These are phyloP conservation scores for Tanacetum coccineum DNA, from an alignment of 129 eudicot genomes.

Conservation along the genomic window DNA sequence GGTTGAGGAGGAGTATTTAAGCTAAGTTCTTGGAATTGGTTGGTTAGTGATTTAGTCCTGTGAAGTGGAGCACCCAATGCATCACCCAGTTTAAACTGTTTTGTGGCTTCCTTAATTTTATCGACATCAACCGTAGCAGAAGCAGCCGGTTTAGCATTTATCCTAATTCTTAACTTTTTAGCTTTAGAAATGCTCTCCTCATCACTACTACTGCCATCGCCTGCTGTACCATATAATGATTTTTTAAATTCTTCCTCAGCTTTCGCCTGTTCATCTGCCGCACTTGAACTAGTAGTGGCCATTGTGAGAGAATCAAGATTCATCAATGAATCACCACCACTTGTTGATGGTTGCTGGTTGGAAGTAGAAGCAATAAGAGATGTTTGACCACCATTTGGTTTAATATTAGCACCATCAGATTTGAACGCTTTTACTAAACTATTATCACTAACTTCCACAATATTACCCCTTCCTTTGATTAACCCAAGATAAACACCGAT, in stretches of 20 bases:
- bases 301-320: conserved; percentile 73
- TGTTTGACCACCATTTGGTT: conserved; percentile 43
- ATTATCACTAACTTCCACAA: conserved; percentile 85
- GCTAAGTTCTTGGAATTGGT: conserved; percentile 63
- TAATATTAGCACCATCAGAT: conserved; percentile 41
- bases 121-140: conserved; percentile 77
- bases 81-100: conserved; percentile 63
- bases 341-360: conserved; percentile 35
- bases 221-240: conserved; percentile 60
- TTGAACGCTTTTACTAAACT: conserved; percentile 78
- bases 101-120: conserved; percentile 96
- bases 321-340: conserved; percentile 55
- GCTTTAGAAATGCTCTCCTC: conserved; percentile 84
- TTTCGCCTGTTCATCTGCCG: conserved; percentile 70
- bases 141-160: conserved; percentile 69
- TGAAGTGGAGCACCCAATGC: conserved; percentile 64
- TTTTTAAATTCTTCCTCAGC: conserved; percentile 86
- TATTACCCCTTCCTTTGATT: conserved; percentile 86
- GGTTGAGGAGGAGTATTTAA: conserved; percentile 54
- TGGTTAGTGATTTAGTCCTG: conserved; percentile 80
- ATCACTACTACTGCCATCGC: conserved; percentile 90
- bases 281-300: conserved; percentile 40
- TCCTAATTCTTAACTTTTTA: conserved; percentile 63
- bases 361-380: conserved; percentile 43
- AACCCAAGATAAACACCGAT: conserved; percentile 93